Percentiles rank a stretch among this genome's conserved stretches.
These are phyloP conservation scores for Trametes cubensis DNA, from an alignment of 768 basidiomycete species.

Conservation along the genomic window DNA sequence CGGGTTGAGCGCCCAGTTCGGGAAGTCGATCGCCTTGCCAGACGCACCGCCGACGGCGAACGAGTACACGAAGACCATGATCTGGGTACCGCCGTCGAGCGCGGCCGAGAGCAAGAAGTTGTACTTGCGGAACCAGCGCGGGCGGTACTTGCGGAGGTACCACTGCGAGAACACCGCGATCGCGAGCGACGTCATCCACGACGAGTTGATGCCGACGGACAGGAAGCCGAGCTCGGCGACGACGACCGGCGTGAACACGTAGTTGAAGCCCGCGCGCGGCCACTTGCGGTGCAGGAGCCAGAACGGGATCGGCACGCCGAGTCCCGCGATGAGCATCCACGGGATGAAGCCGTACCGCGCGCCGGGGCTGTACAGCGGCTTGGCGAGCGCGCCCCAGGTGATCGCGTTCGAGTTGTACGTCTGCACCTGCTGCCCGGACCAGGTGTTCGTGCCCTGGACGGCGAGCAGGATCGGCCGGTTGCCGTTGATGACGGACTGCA, in stretches of 20 bases:
- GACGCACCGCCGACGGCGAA: constrained; percentile 33
- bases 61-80: constrained; percentile 38
- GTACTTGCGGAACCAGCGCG: constrained; percentile 53
- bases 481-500: constrained; percentile 37
- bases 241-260: constrained; percentile 51
- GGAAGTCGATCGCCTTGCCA: constrained; percentile 26
- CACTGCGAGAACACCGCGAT: constrained; percentile 49
- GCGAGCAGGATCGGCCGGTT: constrained; percentile 49
- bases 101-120: constrained; percentile 56
- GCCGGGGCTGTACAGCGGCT: constrained; percentile 48
- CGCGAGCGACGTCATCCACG: constrained; percentile 46
- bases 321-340: constrained; percentile 49
- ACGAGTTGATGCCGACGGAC: constrained; percentile 58
- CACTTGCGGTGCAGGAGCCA: constrained; percentile 48
- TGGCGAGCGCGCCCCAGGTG: constrained; percentile 57
- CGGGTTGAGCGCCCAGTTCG: constrained; percentile 32
- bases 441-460: constrained; percentile 54
- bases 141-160: constrained; percentile 46
- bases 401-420: constrained; percentile 54
- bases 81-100: constrained; percentile 54
- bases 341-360: constrained; percentile 53
- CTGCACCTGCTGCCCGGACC: constrained; percentile 53
- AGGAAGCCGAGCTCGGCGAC: constrained; percentile 51
- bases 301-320: constrained; percentile 56
- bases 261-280: constrained; percentile 47